Evolutionary conservation across 768 basidiomycete species (phyloP).

Genomic region (Rickenella mellea): DNA sequence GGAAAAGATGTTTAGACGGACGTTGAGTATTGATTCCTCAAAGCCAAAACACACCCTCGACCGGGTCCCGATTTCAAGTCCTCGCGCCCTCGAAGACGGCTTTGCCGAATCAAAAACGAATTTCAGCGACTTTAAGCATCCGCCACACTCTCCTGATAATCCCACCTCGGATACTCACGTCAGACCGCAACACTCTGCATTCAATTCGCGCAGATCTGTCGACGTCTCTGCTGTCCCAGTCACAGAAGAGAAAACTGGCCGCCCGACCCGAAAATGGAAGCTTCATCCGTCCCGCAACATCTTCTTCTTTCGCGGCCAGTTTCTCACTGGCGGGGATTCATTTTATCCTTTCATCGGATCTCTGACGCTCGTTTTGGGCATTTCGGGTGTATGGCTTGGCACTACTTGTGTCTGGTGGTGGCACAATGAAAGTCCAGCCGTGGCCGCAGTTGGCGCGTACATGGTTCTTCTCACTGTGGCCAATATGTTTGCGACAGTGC

Average conservation of each 20-base stretch:
- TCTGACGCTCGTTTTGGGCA: conserved; percentile 48
- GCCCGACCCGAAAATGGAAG: conserved; percentile 43
- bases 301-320: conserved; percentile 62
- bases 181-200: conserved; percentile 3
- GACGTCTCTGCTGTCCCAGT: conserved; percentile 12
- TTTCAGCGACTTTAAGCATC: too few relatives aligned
- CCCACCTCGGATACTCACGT: conserved; percentile 8
- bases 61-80: too few relatives aligned
- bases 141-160: conserved; percentile 10
- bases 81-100: too few relatives aligned
- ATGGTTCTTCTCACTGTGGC: conserved; percentile 56
- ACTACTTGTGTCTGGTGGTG: conserved; percentile 90
- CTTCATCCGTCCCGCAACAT: conserved; percentile 63
- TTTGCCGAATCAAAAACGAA: too few relatives aligned
- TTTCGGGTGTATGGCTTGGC: conserved; percentile 79
- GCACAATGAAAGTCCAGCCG: conserved; percentile 63
- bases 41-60: too few relatives aligned
- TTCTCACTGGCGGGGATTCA: conserved; percentile 81
- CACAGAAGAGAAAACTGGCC: conserved; percentile 5
- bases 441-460: conserved; percentile 57
- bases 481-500: conserved; percentile 69
- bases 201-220: conserved; percentile 3
- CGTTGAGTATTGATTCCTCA: conserved; percentile 27
- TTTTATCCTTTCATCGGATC: conserved; percentile 72
- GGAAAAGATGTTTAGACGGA: conserved; percentile 48